These are phyloP conservation scores for Nitzschia palea DNA, from an alignment of 108 stramenopile genomes.

Conservation along the genomic window DNA sequence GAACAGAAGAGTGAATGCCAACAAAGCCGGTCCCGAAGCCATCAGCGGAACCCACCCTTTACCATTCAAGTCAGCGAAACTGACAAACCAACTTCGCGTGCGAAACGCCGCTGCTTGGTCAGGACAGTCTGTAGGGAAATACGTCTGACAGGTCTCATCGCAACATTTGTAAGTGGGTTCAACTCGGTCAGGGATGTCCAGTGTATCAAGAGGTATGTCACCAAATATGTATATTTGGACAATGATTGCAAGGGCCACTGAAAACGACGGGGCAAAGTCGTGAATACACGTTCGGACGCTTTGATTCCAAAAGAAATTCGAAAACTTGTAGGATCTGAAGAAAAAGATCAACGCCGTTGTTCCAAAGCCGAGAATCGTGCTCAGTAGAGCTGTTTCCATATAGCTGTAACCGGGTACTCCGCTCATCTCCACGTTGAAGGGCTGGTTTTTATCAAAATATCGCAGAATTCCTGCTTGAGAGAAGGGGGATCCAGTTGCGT, in stretches of 20 bases:
- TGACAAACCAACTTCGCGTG: slow-evolving; percentile 46
- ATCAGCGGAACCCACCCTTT: slow-evolving; percentile 48
- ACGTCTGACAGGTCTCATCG: slow-evolving; percentile 21
- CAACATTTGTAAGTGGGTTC: slow-evolving; percentile 58
- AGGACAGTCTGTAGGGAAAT: slow-evolving; percentile 49
- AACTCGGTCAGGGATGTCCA: slow-evolving; percentile 31
- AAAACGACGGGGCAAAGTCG: neutral
- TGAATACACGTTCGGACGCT: slow-evolving; percentile 2
- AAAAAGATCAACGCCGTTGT: slow-evolving; percentile 32
- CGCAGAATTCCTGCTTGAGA: slow-evolving; percentile 32
- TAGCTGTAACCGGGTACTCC: slow-evolving; percentile 36
- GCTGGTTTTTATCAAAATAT: slow-evolving; percentile 29
- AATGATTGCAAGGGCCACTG: neutral
- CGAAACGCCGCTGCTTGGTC: slow-evolving; percentile 39
- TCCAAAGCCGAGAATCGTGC: slow-evolving; percentile 42
- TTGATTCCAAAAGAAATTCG: slow-evolving; percentile 40
- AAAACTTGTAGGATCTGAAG: slow-evolving; percentile 40
- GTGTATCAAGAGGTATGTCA: neutral
- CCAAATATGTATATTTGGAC: neutral
- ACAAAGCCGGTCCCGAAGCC: slow-evolving; percentile 54
- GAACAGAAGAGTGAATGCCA: slow-evolving; percentile 47
- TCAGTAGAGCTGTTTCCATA: slow-evolving; percentile 31
- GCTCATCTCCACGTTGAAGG: slow-evolving; percentile 26
- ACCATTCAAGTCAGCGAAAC: slow-evolving; percentile 48
- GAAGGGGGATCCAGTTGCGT: slow-evolving; percentile 49